Evolutionary conservation across 2,329 filamentous ascomycete genomes (phyloP).

Genomic region (Coleophoma crateriformis): DNA sequence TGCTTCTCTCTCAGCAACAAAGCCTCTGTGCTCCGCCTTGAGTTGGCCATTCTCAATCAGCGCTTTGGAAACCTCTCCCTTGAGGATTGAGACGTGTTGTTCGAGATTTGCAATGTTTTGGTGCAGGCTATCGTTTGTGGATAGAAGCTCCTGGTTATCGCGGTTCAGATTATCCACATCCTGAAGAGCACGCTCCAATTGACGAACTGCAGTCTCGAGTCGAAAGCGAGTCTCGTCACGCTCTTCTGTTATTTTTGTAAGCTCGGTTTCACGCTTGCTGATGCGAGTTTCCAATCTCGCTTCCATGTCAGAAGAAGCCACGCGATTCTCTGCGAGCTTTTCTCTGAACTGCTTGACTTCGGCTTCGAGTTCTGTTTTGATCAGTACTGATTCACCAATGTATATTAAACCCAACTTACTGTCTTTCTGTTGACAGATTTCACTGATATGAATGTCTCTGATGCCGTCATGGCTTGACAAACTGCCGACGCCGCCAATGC

Average conservation of each 20-base stretch:
- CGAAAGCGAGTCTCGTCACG: not conserved
- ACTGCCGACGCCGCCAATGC: not conserved
- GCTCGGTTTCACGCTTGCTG: not conserved
- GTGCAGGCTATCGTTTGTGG: not conserved
- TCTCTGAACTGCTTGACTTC: not conserved
- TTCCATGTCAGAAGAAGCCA: not conserved
- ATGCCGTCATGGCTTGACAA: not conserved
- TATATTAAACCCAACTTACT: not conserved
- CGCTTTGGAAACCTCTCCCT: not conserved
- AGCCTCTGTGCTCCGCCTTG: not conserved
- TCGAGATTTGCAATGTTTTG: not conserved
- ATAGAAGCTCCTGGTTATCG: not conserved
- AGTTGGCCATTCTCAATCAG: not conserved
- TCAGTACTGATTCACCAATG: not conserved
- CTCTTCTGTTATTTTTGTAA: not conserved
- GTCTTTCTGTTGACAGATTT: not conserved
- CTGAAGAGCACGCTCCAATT: not conserved
- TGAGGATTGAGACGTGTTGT: not conserved
- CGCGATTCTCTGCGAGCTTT: not conserved
- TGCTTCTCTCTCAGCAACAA: not conserved
- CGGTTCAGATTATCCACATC: not conserved
- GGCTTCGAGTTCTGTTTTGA: not conserved
- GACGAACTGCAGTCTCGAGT: not conserved
- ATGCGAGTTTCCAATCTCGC: not conserved
- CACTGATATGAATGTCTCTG: conserved; percentile 14